phyloP scores from a whole-genome alignment of 2,329 filamentous ascomycete species.

The Phialemonium atrogriseum region DNA sequence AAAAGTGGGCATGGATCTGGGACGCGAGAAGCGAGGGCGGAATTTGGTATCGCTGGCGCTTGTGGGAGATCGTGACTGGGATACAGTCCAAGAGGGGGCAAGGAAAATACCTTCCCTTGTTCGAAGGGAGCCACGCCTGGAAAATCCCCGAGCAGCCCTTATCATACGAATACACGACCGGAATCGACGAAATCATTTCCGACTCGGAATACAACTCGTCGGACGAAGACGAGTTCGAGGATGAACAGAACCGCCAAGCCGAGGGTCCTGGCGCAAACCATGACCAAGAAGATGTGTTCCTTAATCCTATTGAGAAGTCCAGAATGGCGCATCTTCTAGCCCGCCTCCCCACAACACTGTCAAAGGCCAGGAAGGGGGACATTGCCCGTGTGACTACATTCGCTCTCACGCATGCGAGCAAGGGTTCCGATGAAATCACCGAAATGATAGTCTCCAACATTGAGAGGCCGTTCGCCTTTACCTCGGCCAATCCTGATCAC shows the following conservation, averaged over 20 bases:
- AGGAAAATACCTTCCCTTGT: conserved; percentile 54
- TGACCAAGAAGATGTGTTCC: conserved; percentile 49
- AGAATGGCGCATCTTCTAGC: conserved; percentile 79
- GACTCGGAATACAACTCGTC: conserved; percentile 82
- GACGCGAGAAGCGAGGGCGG: conserved; percentile 71
- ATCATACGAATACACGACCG: conserved; percentile 73
- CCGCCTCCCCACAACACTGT: conserved; percentile 67
- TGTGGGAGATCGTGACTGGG: conserved; percentile 80
- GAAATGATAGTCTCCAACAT: conserved; percentile 80
- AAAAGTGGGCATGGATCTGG: conserved; percentile 93
- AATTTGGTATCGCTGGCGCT: conserved; percentile 85
- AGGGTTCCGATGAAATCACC: conserved; percentile 86
- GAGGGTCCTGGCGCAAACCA: conserved; percentile 28
- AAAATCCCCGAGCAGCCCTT: conserved; percentile 62
- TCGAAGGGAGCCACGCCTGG: conserved; percentile 74
- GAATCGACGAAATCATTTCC: conserved; percentile 69
- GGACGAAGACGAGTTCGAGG: conserved; percentile 68
- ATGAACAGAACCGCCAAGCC: conserved; percentile 38
- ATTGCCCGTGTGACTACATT: conserved; percentile 81
- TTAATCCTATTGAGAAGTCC: conserved; percentile 77
- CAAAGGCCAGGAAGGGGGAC: conserved; percentile 72
- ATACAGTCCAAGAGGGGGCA: conserved; percentile 36
- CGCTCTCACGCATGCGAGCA: conserved; percentile 77
- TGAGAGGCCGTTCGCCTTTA: conserved; percentile 65
- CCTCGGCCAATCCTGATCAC: conserved; percentile 56